Evolutionary conservation across 306 rosid genomes (phyloP), one percentile per base, ranked within the genome.

Genomic region (Lablab purpureus): DNA sequence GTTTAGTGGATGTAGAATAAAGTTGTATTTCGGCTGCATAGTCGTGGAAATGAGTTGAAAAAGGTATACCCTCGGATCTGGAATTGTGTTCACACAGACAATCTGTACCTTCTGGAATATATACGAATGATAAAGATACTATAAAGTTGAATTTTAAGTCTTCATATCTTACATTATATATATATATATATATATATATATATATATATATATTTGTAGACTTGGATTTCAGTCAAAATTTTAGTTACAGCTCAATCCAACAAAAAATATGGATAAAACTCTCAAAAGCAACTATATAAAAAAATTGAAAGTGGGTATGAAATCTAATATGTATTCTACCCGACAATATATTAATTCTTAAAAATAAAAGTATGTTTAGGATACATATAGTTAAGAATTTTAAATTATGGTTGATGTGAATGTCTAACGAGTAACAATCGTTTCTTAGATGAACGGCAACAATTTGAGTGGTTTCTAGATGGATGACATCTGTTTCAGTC

Each of bases 1-100:
- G 58, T 22, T 45, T 40, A 56, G 60, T 0, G 41, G 72, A 47
- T 65, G 73, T 78, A 85, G 64, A 77, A 82, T 82, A 70, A 78
- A 74, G 30, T 46, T 78, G 69, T 74, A 27, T 36, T 78, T 62
- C 28, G 51, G 68, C 49, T 45, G 75, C 66, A 14, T 65, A 41
- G 1, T 45, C 50, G 18, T 64, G 63, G 52, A 73, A 54, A 40
- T 63, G 78, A 4, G 59, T 60, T 40, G 23, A 49, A 62, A 37
- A 80, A 32, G 37, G 64, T 22, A 46, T 58, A 79, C 10, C 28
- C 70, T 56, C 23, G 21, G 82, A 78, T 67, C 68, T 75, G 17
- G 18, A 51, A 1, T 34, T 50, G 28, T 28, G 37, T 69, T 74
- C 55, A n/a, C 45, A n/a, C 30, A 4, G 40, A 22, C 50, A 47